Evolutionary conservation across 2,329 filamentous ascomycete species (phyloP).

Genomic region (Trichoderma oligosporum): DNA sequence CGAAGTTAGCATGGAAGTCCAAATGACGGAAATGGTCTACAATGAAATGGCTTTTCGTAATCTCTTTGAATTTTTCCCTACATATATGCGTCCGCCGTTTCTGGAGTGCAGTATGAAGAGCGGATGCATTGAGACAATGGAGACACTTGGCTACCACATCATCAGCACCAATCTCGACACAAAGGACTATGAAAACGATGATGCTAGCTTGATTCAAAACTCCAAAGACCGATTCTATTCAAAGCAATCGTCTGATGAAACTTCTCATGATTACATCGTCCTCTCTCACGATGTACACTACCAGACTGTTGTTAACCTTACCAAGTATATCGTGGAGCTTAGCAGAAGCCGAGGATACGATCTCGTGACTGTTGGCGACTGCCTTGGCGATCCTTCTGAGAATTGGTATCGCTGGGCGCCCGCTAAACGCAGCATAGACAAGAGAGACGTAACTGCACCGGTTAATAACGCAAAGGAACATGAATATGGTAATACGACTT

Average conservation of each 20-base stretch:
- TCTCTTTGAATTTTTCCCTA: constrained; percentile 40
- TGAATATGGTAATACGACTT: constrained; percentile 19
- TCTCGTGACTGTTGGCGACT: constrained; percentile 55
- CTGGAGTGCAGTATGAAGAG: constrained; percentile 40
- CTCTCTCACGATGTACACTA: constrained; percentile 52
- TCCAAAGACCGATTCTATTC: constrained; percentile 40
- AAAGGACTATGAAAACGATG: constrained; percentile 55
- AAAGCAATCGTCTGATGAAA: constrained; percentile 33
- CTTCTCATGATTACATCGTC: constrained; percentile 42
- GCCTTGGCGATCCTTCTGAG: constrained; percentile 48
- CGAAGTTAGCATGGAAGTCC: constrained; percentile 32
- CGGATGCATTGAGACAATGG: constrained; percentile 38
- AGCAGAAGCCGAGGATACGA: constrained; percentile 41
- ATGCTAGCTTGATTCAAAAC: constrained; percentile 45
- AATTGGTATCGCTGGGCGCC: constrained; percentile 49
- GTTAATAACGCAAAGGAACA: background rate
- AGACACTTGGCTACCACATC: constrained; percentile 50
- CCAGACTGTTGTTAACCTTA: constrained; percentile 43
- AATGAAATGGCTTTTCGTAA: constrained; percentile 44
- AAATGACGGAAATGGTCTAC: constrained; percentile 40
- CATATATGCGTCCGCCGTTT: constrained; percentile 45
- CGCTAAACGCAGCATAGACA: constrained; percentile 19
- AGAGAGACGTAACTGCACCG: constrained; percentile 7
- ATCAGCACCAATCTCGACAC: constrained; percentile 58
- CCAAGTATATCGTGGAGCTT: constrained; percentile 41